Conservation (phyloP, 306 rosid species). For the Datisca glomerata region DNA sequence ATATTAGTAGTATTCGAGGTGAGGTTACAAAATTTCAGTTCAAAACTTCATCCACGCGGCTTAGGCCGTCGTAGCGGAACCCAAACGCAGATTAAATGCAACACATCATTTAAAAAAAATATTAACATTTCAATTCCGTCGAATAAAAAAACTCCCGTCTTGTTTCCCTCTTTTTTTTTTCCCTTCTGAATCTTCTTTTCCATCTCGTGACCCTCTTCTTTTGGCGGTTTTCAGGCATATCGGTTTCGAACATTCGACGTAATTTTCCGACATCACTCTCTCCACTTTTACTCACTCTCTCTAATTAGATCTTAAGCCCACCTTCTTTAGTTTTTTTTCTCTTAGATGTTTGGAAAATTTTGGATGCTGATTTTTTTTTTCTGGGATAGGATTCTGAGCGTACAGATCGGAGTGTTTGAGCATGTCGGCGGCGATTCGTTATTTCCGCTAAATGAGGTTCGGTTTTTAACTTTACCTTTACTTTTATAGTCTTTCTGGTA, state of each 20-base stretch:
- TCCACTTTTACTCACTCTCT: too few species aligned
- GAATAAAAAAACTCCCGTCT: slow-evolving; percentile 17
- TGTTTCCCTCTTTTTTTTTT: slow-evolving; percentile 6
- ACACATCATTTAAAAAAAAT: background rate
- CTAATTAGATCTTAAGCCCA: slow-evolving; percentile 35
- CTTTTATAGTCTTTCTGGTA: too few species aligned
- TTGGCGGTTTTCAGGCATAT: slow-evolving; percentile 57
- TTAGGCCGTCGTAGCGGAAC: slow-evolving; percentile 12
- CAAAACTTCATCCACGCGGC: slow-evolving; percentile 36
- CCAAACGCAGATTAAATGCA: slow-evolving; percentile 26
- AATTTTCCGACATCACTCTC: slow-evolving; percentile 16
- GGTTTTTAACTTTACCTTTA: too few species aligned
- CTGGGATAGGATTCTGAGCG: too few species aligned
- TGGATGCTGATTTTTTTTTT: background rate
- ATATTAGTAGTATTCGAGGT: too few species aligned
- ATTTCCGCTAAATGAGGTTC: slow-evolving; percentile 19
- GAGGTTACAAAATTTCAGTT: too few species aligned
- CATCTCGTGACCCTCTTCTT: too few species aligned
- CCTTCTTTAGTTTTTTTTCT: slow-evolving; percentile 3
- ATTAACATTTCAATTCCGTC: slow-evolving; percentile 23
- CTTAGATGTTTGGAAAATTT: too few species aligned
- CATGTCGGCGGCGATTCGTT: slow-evolving; percentile 9
- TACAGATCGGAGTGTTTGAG: slow-evolving; percentile 27
- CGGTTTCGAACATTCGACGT: slow-evolving; percentile 48
- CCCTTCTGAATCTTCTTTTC: slow-evolving; percentile 18